These are phyloP conservation scores for Trypanosoma cruzi DNA, from an alignment of 208 protist species.

Conservation along the genomic window DNA sequence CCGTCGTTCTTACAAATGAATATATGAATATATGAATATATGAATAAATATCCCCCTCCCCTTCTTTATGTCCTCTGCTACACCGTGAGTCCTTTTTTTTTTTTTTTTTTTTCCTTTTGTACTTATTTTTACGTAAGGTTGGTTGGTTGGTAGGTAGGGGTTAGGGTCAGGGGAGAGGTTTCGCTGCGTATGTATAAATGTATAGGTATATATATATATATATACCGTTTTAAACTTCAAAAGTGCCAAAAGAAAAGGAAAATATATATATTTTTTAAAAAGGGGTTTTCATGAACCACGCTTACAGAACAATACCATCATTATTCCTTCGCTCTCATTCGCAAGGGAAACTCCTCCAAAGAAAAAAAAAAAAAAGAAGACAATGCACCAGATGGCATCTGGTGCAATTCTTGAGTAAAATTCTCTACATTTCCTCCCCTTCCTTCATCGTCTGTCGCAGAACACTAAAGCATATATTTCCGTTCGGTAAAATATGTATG, in stretches of 20 bases:
- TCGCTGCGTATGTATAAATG: no score
- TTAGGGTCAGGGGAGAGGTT: no score
- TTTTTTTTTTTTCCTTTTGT: no score
- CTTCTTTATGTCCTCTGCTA: not conserved
- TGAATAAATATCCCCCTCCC: no score
- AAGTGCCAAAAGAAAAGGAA: not conserved
- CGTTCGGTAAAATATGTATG: constrained; percentile 84
- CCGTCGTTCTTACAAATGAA: not conserved
- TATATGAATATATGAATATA: no score
- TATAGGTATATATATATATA: constrained; percentile 3
- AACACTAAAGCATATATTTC: constrained; percentile 68
- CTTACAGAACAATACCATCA: not conserved
- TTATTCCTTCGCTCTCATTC: not conserved
- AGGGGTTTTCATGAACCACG: not conserved
- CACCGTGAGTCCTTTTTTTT: no score
- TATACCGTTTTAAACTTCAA: not conserved
- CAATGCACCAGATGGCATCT: not conserved
- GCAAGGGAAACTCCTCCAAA: not conserved
- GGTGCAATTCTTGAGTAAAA: not conserved
- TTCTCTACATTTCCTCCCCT: not conserved
- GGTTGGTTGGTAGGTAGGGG: no score
- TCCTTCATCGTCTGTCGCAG: not conserved
- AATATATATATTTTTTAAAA: not conserved
- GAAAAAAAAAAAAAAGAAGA: constrained; percentile 1
- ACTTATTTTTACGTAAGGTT: no score